phyloP scores from a whole-genome alignment of 2,329 filamentous ascomycete species.

The Trichoderma koningiopsis region DNA sequence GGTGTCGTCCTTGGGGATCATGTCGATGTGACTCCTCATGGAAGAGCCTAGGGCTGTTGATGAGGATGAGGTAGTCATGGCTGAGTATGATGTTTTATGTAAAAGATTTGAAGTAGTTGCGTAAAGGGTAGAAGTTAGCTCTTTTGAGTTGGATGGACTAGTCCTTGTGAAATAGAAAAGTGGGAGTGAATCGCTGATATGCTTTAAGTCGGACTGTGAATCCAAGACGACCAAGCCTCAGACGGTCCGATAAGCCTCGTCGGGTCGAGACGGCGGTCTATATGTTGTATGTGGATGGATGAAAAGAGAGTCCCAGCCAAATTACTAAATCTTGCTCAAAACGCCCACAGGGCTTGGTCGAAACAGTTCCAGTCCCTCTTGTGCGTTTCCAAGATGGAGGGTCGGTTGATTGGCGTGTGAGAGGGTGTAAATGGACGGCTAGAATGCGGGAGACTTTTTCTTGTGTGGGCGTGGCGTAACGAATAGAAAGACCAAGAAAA shows the following conservation, averaged over 20 bases:
- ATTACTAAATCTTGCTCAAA: neutral
- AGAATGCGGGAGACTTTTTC: neutral
- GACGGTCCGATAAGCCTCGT: neutral
- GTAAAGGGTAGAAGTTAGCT: neutral
- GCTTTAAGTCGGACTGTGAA: neutral
- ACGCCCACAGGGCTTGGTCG: neutral
- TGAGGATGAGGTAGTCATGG: slow-evolving; percentile 20
- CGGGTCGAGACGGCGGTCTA: neutral
- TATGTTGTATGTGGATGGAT: neutral
- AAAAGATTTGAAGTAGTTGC: neutral
- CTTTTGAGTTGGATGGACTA: neutral
- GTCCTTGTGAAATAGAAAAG: neutral
- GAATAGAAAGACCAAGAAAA: neutral
- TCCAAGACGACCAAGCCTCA: neutral
- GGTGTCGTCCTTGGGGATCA: slow-evolving; percentile 30
- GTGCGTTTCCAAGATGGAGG: slow-evolving; percentile 20
- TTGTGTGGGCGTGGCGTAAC: neutral
- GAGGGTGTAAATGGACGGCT: neutral
- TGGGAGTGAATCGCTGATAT: slow-evolving; percentile 1
- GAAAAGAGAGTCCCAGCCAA: neutral
- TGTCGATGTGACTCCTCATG: neutral
- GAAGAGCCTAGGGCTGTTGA: neutral
- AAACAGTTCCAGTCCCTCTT: neutral
- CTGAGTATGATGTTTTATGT: neutral
- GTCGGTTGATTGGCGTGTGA: slow-evolving; percentile 7